Percentiles rank a stretch among this genome's conserved stretches.
Evolutionary conservation across 2,329 filamentous ascomycete genomes (phyloP).

Genomic region (Chalaropsis ovoidea): DNA sequence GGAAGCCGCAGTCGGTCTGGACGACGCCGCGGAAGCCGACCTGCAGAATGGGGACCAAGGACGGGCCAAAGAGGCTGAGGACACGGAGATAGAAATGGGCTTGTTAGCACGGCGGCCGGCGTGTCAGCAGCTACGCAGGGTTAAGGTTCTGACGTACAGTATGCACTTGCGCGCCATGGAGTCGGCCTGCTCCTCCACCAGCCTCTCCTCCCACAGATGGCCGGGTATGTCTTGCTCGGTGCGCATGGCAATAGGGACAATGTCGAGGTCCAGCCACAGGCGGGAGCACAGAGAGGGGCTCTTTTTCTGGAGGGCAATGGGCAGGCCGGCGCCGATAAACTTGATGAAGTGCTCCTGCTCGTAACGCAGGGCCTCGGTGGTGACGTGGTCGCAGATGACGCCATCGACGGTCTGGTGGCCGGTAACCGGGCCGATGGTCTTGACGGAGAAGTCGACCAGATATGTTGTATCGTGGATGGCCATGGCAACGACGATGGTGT

Average conservation of each 20-base stretch:
- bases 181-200: conserved; percentile 72
- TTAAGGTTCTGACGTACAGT: conserved; percentile 41
- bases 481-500: conserved; percentile 50
- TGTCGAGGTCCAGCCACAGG: conserved; percentile 67
- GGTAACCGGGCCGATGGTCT: conserved; percentile 42
- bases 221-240: conserved; percentile 38
- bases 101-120: neutral
- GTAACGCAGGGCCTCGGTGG: conserved; percentile 48
- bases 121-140: neutral
- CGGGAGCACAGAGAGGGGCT: conserved; percentile 58
- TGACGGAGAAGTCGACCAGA: conserved; percentile 60
- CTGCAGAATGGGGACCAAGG: conserved; percentile 56
- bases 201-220: conserved; percentile 44
- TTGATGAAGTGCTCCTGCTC: conserved; percentile 59
- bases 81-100: too few relatives aligned
- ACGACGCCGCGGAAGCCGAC: conserved; percentile 59
- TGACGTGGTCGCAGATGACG: conserved; percentile 49
- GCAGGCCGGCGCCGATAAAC: conserved; percentile 64
- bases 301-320: conserved; percentile 46
- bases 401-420: conserved; percentile 36
- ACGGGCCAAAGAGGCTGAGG: conserved; percentile 60
- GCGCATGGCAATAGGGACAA: conserved; percentile 58
- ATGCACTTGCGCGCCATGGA: conserved; percentile 72
- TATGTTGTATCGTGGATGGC: conserved; percentile 67
- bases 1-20: conserved; percentile 58